phyloP scores from a whole-genome alignment of 2,329 filamentous ascomycete species.

The Paracamarosporium sp. region DNA sequence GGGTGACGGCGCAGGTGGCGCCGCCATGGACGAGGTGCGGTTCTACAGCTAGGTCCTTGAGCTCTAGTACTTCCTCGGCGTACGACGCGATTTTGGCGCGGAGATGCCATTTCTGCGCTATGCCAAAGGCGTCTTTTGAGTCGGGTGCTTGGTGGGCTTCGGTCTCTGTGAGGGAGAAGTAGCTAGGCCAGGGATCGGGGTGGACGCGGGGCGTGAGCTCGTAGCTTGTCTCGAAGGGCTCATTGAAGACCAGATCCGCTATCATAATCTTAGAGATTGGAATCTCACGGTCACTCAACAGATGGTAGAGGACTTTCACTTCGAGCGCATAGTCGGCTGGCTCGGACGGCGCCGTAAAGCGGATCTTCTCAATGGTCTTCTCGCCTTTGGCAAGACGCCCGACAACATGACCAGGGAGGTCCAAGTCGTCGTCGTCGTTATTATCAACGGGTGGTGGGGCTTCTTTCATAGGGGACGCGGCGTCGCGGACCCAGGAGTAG shows the following conservation, averaged over 20 bases:
- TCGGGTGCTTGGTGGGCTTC: constrained; percentile 40
- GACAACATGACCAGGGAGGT: constrained; percentile 46
- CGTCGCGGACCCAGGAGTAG: constrained; percentile 54
- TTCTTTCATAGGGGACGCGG: constrained; percentile 39
- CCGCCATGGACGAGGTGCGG: constrained; percentile 68
- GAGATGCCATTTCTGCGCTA: constrained; percentile 83
- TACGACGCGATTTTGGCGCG: constrained; percentile 77
- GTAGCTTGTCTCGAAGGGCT: constrained; percentile 91
- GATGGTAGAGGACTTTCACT: constrained; percentile 76
- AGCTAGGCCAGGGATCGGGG: constrained; percentile 80
- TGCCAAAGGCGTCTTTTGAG: constrained; percentile 60
- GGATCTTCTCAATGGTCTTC: constrained; percentile 42
- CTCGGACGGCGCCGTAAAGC: constrained; percentile 50
- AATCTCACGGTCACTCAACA: constrained; percentile 80
- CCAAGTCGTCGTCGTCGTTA: constrained; percentile 34
- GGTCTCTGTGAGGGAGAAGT: constrained; percentile 71
- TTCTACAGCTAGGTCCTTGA: constrained; percentile 70
- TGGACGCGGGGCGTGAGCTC: constrained; percentile 83
- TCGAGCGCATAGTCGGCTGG: constrained; percentile 71
- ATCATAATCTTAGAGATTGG: constrained; percentile 77
- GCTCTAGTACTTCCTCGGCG: constrained; percentile 66
- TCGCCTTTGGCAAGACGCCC: constrained; percentile 42
- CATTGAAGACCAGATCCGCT: constrained; percentile 74
- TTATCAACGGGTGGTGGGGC: constrained; percentile 29
- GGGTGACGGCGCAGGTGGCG: constrained; percentile 60